A percentile compares a stretch with the other conserved stretches of the same genome.
phyloP scores from a whole-genome alignment of 2,329 filamentous ascomycete species.

The Macrophomina tecta region DNA sequence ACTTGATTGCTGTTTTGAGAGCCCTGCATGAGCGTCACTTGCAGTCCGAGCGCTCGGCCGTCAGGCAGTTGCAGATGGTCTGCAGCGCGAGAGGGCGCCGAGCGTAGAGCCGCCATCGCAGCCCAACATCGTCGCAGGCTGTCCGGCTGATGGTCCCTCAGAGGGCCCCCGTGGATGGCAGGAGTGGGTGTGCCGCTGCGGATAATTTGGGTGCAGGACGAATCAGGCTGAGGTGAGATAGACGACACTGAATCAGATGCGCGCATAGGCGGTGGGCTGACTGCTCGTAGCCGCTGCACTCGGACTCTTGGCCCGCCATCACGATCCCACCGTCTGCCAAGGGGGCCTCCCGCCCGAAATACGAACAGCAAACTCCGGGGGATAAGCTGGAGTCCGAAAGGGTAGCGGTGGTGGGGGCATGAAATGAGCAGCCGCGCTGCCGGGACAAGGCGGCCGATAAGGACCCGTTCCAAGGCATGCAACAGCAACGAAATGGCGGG shows the following conservation, averaged over 20 bases:
- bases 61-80: constrained; percentile 4
- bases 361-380: background rate
- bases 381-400: background rate
- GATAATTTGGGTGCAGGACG: background rate
- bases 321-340: constrained; percentile 1
- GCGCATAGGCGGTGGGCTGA: constrained; percentile 10
- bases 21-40: background rate
- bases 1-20: background rate
- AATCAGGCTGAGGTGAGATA: constrained; percentile 5
- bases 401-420: background rate
- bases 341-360: background rate
- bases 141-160: constrained; percentile 17
- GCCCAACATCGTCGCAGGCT: background rate
- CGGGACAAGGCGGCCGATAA: constrained; percentile 11
- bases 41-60: background rate
- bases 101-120: background rate
- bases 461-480: background rate
- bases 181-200: background rate
- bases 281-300: constrained; percentile 6
- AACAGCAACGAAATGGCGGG: background rate
- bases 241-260: background rate
- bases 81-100: background rate
- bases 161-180: background rate
- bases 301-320: background rate
- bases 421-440: background rate